Percentiles rank a stretch among this genome's conserved stretches.
phyloP scores from a whole-genome alignment of 495 filamentous ascomycete species.

The Neohortaea acidophila region DNA sequence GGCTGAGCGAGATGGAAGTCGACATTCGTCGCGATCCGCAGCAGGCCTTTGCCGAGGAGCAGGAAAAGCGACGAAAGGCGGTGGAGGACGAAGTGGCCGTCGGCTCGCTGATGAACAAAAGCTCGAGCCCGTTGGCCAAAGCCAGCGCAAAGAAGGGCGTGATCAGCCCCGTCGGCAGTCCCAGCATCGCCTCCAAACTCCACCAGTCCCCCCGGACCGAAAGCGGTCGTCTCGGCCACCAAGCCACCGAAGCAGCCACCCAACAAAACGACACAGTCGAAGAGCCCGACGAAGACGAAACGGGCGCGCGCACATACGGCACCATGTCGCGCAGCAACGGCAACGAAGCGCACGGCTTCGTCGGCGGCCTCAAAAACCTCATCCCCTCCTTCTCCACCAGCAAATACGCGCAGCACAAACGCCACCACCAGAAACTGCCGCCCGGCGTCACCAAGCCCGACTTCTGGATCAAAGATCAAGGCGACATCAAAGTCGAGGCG shows the following conservation, averaged over 20 bases:
- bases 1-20: constrained; percentile 74
- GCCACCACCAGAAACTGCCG: constrained; percentile 38
- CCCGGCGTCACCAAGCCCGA: constrained; percentile 73
- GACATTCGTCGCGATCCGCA: constrained; percentile 90
- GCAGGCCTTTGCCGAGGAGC: constrained; percentile 78
- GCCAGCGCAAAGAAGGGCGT: no score
- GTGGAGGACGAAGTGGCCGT: constrained; percentile 80
- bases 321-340: constrained; percentile 25
- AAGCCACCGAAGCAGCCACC: constrained; percentile 6
- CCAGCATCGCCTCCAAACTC: constrained; percentile 7
- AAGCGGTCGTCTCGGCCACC: no score
- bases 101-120: constrained; percentile 32
- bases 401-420: constrained; percentile 47
- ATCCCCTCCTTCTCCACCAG: constrained; percentile 63
- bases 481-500: constrained; percentile 77
- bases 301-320: constrained; percentile 19
- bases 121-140: not conserved
- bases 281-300: constrained; percentile 31
- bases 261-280: constrained; percentile 20
- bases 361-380: constrained; percentile 31
- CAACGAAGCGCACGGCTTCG: not conserved
- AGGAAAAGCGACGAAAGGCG: constrained; percentile 59
- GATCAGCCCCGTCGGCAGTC: constrained; percentile 22
- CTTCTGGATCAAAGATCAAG: constrained; percentile 80
- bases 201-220: not conserved